Percentiles rank a stretch among this genome's conserved stretches.
These are phyloP conservation scores for Cytidiella melzeri DNA, from an alignment of 768 basidiomycete genomes.

Conservation along the genomic window DNA sequence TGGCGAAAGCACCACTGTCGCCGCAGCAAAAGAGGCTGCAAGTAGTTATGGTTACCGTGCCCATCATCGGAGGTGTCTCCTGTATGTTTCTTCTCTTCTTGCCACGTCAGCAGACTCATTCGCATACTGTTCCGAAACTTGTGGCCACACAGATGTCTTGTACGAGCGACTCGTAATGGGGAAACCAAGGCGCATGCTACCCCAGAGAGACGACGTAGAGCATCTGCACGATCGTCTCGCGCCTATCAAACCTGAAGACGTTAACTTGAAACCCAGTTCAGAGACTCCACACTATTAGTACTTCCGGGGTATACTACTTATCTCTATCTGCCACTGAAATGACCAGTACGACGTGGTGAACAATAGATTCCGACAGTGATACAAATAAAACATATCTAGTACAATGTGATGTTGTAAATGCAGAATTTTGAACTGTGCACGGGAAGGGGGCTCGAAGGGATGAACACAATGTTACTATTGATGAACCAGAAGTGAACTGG, in stretches of 20 bases:
- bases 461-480: too few species aligned
- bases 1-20: slow-evolving; percentile 29
- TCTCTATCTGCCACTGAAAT: too few species aligned
- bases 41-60: slow-evolving; percentile 54
- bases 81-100: slow-evolving; percentile 34
- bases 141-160: slow-evolving; percentile 42
- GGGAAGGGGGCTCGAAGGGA: too few species aligned
- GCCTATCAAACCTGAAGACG: not conserved
- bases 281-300: too few species aligned
- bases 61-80: slow-evolving; percentile 57
- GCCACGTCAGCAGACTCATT: too few species aligned
- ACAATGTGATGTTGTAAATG: too few species aligned
- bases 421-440: too few species aligned
- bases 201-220: slow-evolving; percentile 18
- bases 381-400: too few species aligned
- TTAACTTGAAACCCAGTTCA: not conserved
- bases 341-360: too few species aligned
- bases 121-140: not conserved
- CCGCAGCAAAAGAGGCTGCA: slow-evolving; percentile 39
- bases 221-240: not conserved
- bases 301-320: too few species aligned
- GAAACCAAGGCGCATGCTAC: slow-evolving; percentile 37
- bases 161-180: slow-evolving; percentile 57
- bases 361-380: too few species aligned
- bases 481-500: too few species aligned